Base-by-base conservation (phyloP, 2,329 filamentous ascomycete genomes). In the Cytospora schulzeri region DNA sequence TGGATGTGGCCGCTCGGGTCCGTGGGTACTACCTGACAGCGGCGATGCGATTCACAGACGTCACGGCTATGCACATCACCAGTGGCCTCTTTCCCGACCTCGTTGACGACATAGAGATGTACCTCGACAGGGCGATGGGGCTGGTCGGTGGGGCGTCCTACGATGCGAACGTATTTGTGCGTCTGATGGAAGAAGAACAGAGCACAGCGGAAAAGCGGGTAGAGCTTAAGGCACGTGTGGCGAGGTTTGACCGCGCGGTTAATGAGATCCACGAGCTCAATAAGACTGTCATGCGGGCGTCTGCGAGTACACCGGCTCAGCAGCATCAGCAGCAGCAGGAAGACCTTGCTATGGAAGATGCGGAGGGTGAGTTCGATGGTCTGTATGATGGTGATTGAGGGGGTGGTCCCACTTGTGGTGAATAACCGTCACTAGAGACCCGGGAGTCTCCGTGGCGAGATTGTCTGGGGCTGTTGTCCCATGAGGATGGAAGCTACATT, bases 11-110 rank as follows among this genome's bases (percentile, higher is more conserved):
- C 0, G 81, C 87, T 0, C 86, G 86, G 4, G 81, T 91, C 53
- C 79, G 88, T 0, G 88, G 84, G 0, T 93, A 92, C 73, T 93
- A 93, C 71, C 80, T 85, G 55, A 83, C 89, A 5, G 89, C 90
- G 0, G 83, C 86, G 0, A 76, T 81, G 38, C 83, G 89, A 1
- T 90, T 92, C 69, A 80, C 86, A 0, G 89, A 93, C 62, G 73
- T 76, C 2, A 76, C 81, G 8, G 76, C 79, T 1, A 77, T 84
- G 28, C 77, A 80, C 56, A 74, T 85, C 61, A 77, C 81, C 14
- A 81, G 80, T 12, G 79, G 81, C 4, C 77, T 84, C 71, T 77
- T 85, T 7, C 82, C 82, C 0, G 72, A 76, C 3, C 77, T 84
- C 8, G 74, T 78, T 11, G 65, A 70, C 2, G 69, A 75, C 9